Conservation (phyloP, 2,329 filamentous ascomycete species). For the Epichloe elymi region DNA sequence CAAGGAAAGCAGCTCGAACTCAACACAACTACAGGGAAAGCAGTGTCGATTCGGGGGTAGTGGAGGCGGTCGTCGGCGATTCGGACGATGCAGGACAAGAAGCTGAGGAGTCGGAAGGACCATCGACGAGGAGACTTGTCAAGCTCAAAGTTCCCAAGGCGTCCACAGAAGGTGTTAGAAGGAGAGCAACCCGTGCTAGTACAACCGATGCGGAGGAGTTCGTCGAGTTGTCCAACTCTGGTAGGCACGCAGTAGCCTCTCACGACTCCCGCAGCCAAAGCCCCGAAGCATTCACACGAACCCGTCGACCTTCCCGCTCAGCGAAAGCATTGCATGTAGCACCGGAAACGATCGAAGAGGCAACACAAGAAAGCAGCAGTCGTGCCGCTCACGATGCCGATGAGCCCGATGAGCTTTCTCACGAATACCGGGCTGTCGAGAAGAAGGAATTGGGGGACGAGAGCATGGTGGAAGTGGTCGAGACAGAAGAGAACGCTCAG, state of each 20-base stretch:
- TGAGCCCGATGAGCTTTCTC: conserved; percentile 24
- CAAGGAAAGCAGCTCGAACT: conserved; percentile 34
- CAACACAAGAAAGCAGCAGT: conserved; percentile 37
- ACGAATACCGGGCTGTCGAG: conserved; percentile 16
- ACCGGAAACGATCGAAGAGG: conserved; percentile 37
- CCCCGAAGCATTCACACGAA: conserved; percentile 35
- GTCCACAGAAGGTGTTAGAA: conserved; percentile 18
- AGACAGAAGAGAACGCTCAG: conserved; percentile 11
- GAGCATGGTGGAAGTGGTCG: conserved; percentile 15
- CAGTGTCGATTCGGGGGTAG: conserved; percentile 27
- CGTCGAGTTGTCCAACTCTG: conserved; percentile 46
- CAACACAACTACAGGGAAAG: conserved; percentile 35
- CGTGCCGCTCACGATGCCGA: conserved; percentile 19
- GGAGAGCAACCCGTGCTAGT: conserved; percentile 37
- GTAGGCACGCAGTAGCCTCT: conserved; percentile 39
- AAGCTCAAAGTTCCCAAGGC: conserved; percentile 29
- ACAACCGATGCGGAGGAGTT: conserved; percentile 43
- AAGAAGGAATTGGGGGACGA: conserved; percentile 18
- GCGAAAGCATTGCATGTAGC: conserved; percentile 37
- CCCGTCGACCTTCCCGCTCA: conserved; percentile 32
- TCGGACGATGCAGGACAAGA: conserved; percentile 13
- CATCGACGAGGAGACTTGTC: conserved; percentile 26
- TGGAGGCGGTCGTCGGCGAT: conserved; percentile 16
- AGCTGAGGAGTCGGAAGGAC: conserved; percentile 15
- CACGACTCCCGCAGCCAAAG: conserved; percentile 40